Conservation (phyloP, 2,329 filamentous ascomycete genomes). For the Aspergillus quadricinctus region DNA sequence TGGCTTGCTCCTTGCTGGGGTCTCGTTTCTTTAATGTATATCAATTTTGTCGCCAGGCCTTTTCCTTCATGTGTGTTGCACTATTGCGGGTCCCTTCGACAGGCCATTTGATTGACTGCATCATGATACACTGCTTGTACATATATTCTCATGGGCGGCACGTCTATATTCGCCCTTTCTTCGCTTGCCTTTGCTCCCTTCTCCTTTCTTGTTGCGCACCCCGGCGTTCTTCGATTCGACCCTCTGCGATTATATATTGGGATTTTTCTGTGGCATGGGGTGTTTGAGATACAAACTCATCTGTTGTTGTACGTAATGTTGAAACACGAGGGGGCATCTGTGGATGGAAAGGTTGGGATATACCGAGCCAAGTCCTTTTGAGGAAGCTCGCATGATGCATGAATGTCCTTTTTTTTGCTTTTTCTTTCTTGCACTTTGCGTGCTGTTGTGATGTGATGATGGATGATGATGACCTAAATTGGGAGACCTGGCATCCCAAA, state of each 20-base stretch:
- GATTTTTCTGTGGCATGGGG: not conserved
- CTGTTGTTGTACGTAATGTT: slow-evolving; percentile 24
- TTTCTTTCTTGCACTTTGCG: slow-evolving; percentile 8
- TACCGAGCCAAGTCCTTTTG: slow-evolving; percentile 6
- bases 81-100: slow-evolving; percentile 7
- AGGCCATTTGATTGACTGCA: slow-evolving; percentile 11
- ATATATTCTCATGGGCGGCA: slow-evolving; percentile 29
- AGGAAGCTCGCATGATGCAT: slow-evolving; percentile 15
- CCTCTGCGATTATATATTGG: not conserved
- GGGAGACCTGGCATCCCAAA: not conserved
- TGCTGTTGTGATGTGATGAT: slow-evolving; percentile 9
- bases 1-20: not conserved
- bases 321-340: slow-evolving; percentile 6
- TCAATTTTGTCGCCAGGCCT: not conserved
- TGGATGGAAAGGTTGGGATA: slow-evolving; percentile 3
- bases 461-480: slow-evolving; percentile 3
- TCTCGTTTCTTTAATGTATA: slow-evolving; percentile 3
- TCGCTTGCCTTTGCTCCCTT: slow-evolving; percentile 7
- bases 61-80: not conserved
- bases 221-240: slow-evolving; percentile 9
- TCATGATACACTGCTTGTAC: slow-evolving; percentile 30
- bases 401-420: slow-evolving; percentile 4
- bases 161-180: slow-evolving; percentile 12
- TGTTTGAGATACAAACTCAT: not conserved
- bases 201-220: slow-evolving; percentile 7